A percentile compares a stretch with the other conserved stretches of the same genome.
phyloP scores from a whole-genome alignment of 176 grass and related monocot genomes.

The Rhynchospora tenuis region DNA sequence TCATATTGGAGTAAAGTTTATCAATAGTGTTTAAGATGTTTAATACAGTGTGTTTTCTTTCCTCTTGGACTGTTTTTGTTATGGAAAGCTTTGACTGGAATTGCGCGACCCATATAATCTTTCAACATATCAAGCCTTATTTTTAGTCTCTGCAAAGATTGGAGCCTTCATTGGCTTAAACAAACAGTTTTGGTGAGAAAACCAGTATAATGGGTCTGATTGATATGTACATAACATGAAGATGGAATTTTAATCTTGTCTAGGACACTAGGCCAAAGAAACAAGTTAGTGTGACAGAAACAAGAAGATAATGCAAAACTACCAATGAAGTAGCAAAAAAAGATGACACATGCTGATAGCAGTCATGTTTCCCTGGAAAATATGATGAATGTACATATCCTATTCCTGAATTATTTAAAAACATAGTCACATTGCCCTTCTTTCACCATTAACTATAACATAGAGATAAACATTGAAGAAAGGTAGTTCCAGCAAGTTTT shows the following conservation, averaged over 20 bases:
- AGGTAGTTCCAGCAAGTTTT: background rate
- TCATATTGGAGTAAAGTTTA: background rate
- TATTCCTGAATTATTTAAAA: background rate
- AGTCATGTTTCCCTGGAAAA: too few species aligned
- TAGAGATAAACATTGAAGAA: background rate
- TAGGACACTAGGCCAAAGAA: background rate
- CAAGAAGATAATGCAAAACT: background rate
- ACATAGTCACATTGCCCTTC: background rate
- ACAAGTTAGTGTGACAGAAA: background rate
- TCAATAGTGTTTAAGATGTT: background rate
- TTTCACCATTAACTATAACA: background rate
- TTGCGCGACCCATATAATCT: background rate
- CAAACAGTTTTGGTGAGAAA: background rate
- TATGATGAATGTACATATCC: too few species aligned
- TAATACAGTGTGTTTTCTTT: background rate
- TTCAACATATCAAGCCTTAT: background rate
- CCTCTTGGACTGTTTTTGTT: background rate
- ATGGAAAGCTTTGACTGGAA: background rate
- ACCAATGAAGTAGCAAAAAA: too few species aligned
- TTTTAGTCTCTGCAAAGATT: background rate
- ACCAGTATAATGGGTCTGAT: background rate
- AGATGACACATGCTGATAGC: too few species aligned
- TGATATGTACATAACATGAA: background rate
- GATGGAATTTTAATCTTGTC: background rate
- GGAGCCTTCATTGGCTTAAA: background rate